These are phyloP conservation scores for Bisporella sp. DNA, from an alignment of 2,329 filamentous ascomycete species.

Conservation along the genomic window DNA sequence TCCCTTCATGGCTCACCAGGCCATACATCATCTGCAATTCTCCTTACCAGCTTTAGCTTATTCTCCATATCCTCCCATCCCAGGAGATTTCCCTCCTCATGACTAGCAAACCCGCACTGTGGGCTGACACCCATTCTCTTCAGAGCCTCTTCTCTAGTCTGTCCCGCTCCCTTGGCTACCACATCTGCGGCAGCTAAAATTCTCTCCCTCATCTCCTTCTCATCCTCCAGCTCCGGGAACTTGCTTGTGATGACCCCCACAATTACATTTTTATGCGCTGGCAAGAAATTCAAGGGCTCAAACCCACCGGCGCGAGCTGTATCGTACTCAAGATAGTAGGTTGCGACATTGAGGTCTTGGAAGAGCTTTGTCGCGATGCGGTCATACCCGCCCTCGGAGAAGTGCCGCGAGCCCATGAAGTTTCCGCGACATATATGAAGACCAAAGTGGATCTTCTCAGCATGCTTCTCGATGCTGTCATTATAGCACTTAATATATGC, in stretches of 20 bases:
- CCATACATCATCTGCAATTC: constrained; percentile 71
- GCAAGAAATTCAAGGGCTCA: constrained; percentile 55
- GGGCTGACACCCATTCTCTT: constrained; percentile 62
- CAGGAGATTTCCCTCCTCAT: constrained; percentile 53
- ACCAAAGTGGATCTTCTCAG: constrained; percentile 66
- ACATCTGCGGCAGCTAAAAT: constrained; percentile 56
- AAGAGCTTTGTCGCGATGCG: constrained; percentile 61
- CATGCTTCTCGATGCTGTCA: constrained; percentile 55
- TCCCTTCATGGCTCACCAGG: constrained; percentile 15
- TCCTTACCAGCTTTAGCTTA: constrained; percentile 64
- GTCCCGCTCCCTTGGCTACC: constrained; percentile 59
- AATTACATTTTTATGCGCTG: constrained; percentile 55
- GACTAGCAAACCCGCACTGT: constrained; percentile 55
- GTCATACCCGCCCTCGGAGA: constrained; percentile 61
- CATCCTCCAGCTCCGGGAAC: constrained; percentile 53
- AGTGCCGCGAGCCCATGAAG: constrained; percentile 59
- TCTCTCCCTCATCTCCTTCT: constrained; percentile 42
- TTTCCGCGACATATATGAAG: constrained; percentile 69
- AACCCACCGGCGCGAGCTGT: constrained; percentile 58
- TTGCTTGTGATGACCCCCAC: constrained; percentile 59
- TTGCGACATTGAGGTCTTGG: constrained; percentile 54
- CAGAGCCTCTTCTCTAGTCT: constrained; percentile 59
- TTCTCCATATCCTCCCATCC: constrained; percentile 63
- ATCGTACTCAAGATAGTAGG: constrained; percentile 65
- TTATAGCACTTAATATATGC: constrained; percentile 75